phyloP scores from a whole-genome alignment of 2,329 filamentous ascomycete genomes.

The Trichoderma sp. region DNA sequence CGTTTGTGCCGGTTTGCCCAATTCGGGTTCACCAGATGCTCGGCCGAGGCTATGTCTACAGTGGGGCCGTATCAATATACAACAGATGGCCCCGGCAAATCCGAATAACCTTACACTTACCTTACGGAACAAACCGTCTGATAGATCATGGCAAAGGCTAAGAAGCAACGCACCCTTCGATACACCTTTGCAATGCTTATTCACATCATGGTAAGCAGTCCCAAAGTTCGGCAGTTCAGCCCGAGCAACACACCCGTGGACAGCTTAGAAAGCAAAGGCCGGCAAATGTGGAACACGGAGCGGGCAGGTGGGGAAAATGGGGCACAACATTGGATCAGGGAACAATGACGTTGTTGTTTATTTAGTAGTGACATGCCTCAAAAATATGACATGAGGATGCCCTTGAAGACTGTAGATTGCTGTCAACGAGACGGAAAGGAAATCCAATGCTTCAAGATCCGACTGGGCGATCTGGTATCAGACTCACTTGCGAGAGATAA shows the following conservation, averaged over 20 bases:
- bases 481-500: too few species aligned
- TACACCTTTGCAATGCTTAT: neutral
- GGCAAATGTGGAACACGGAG: slow-evolving; percentile 7
- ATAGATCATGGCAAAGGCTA: too few species aligned
- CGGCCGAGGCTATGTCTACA: too few species aligned
- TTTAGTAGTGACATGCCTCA: slow-evolving; percentile 1
- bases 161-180: neutral
- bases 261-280: neutral
- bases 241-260: neutral
- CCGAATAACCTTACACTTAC: too few species aligned
- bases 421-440: too few species aligned
- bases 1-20: too few species aligned
- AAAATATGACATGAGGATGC: neutral
- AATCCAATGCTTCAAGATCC: too few species aligned
- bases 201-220: neutral
- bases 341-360: slow-evolving; percentile 4
- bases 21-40: too few species aligned
- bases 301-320: slow-evolving; percentile 16
- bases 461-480: too few species aligned
- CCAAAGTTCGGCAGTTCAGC: neutral
- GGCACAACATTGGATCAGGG: neutral
- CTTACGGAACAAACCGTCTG: too few species aligned
- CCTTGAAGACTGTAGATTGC: neutral
- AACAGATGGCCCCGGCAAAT: too few species aligned
- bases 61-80: too few species aligned